A percentile compares a stretch with the other conserved stretches of the same genome.
phyloP scores from a whole-genome alignment of 2,329 filamentous ascomycete species.

The Ceratocystis papillata region DNA sequence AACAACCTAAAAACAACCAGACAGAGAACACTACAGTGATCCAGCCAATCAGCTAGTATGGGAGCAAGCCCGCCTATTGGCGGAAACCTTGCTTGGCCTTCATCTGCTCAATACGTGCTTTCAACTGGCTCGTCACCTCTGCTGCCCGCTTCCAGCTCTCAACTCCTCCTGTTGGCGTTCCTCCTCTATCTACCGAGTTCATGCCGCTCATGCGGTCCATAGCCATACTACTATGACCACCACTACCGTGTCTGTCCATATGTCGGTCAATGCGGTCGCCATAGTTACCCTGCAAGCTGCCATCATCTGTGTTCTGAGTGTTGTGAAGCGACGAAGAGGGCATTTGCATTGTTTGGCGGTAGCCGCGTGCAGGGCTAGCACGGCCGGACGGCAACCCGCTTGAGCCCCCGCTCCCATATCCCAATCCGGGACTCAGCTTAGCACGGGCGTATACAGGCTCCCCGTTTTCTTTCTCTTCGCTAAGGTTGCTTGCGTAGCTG shows the following conservation, averaged over 20 bases:
- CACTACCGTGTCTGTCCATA: not conserved
- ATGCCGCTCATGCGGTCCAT: conserved; percentile 17
- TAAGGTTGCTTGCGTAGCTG: conserved; percentile 54
- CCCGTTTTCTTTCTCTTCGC: conserved; percentile 69
- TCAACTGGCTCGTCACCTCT: conserved; percentile 94
- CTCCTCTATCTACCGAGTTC: conserved; percentile 10
- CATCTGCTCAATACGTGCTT: conserved; percentile 97
- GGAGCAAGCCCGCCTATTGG: conserved; percentile 4
- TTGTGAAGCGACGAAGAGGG: conserved; percentile 16
- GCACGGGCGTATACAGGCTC: conserved; percentile 39
- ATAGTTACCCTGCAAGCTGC: conserved; percentile 19
- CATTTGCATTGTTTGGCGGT: conserved; percentile 32
- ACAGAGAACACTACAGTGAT: not conserved
- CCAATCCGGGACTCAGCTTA: conserved; percentile 47
- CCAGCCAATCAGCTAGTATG: not conserved
- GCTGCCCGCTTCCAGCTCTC: conserved; percentile 97
- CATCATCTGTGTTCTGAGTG: conserved; percentile 19
- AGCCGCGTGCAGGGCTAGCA: conserved; percentile 49
- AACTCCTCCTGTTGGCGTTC: conserved; percentile 36
- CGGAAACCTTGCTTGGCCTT: conserved; percentile 46
- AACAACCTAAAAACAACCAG: conserved; percentile 1
- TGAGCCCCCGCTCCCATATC: conserved; percentile 30
- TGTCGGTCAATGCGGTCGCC: conserved; percentile 13
- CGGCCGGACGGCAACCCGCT: conserved; percentile 42
- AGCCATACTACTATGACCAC: not conserved